A percentile compares a stretch with the other conserved stretches of the same genome.
phyloP scores from a whole-genome alignment of 2,329 filamentous ascomycete genomes.

The Nigrograna mackinnonii region DNA sequence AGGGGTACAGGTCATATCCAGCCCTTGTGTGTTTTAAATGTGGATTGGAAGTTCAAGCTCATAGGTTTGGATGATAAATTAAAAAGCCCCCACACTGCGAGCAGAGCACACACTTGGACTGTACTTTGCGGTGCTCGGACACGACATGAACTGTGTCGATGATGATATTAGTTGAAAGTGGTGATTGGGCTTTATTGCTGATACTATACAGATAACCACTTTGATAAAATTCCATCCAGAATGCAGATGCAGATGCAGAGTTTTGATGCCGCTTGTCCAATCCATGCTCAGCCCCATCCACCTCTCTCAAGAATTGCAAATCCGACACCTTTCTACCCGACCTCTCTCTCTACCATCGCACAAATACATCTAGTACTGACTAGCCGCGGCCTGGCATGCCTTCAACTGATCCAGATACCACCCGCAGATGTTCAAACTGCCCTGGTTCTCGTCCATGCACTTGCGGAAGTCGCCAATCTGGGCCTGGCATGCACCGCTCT shows the following conservation, averaged over 20 bases:
- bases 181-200: not conserved
- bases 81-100: too few species aligned
- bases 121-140: too few species aligned
- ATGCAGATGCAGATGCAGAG: constrained; percentile 5
- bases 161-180: too few species aligned
- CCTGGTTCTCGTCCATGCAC: constrained; percentile 95
- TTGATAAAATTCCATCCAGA: not conserved
- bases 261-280: not conserved
- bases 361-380: constrained; percentile 48
- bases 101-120: too few species aligned
- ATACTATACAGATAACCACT: constrained; percentile 4
- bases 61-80: too few species aligned
- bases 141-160: too few species aligned
- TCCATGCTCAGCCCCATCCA: not conserved
- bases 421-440: constrained; percentile 92
- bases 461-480: constrained; percentile 86
- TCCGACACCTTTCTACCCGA: not conserved
- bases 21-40: too few species aligned
- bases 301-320: not conserved
- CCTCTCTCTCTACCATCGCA: not conserved
- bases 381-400: constrained; percentile 53
- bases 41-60: too few species aligned
- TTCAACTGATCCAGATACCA: constrained; percentile 97
- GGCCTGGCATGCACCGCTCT: constrained; percentile 63
- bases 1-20: too few species aligned